Evolutionary conservation across 257 asterid species (phyloP), one percentile per base, ranked within the genome.

Genomic region (Ocimum tenuiflorum): DNA sequence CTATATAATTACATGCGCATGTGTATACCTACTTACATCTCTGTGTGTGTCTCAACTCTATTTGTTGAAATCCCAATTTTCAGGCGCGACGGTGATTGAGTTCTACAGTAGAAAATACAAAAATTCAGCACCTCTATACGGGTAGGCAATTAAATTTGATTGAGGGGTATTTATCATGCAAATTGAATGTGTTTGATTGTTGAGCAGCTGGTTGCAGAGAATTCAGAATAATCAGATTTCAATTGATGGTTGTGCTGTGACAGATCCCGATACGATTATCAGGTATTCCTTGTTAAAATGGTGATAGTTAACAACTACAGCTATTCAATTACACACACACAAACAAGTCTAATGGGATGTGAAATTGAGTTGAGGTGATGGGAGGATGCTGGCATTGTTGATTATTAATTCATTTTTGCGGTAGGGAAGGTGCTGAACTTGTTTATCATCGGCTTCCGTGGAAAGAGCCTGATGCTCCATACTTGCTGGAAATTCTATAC

Each of bases 161-260:
- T 51, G 66, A 9, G 50, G 18, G 15, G 20, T 2, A 47, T 13
- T 68, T 39, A 24, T n/a, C 15, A 9, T 49, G 57, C 45, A 22
- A 17, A 36, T 22, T 19, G 20, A 22, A 59, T 68, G 22, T 62
- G 4, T 49, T 68, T 57, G 54, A 78, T 45, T 51, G 58, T 72
- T 78, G 77, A 68, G 80, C 90, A 89, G 97, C 70, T 94, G 97
- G 99, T 70, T 94, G 94, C 99, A 89, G 90, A 89, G 99, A 73
- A 88, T 94, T 72, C 78, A 58, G 65, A 86, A 86, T 52, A 68
- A 82, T 78, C 92, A 94, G 90, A 87, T 94, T 61, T 71, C 80
- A 10, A 49, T 89, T 70, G 89, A 85, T 69, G 91, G 91, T 60
- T 52, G 71, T 52, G 82, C 82, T 55, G 90, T 78, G 60, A 73